Evolutionary conservation across 805 yeast species (phyloP), one percentile per base, ranked within the genome.

Genomic region (Metschnikowia cerradonensis): DNA sequence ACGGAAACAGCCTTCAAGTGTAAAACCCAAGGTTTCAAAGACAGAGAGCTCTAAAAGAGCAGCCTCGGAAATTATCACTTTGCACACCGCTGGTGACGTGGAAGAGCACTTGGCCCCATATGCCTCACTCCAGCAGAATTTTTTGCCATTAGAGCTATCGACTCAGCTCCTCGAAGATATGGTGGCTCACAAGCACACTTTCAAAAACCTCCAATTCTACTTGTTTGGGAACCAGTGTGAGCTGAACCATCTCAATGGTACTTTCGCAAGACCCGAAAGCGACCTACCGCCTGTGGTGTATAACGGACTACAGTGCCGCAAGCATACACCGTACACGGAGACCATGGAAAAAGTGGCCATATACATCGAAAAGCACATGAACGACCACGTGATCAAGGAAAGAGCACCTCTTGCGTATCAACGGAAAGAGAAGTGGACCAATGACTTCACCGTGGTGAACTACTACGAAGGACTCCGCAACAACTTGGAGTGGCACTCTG

Each of bases 401-500:
- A 61, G 72, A 1, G 60, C 54, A 0, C 57, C 52, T 37, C 63
- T 71, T 31, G 72, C 73, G 1, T 77, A 65, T 46, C 82, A 82
- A 54, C 47, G 34, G 26, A 55, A 55, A 6, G 60, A 60, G 7
- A 42, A 47, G 6, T 86, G 90, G 90, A 57, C 57, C 2, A 80
- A 80, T 14, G 77, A 78, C 49, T 64, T 79, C 11, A 80, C 82
- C 20, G 73, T 85, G 3, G 78, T 79, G 17, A 87, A 87, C 57
- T 67, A 71, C 48, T 88, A 81, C 64, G 77, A 75, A 6, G 66
- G 69, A 4, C 72, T 77, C 7, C 66, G 70, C 4, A 78, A 78
- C 52, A 72, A 81, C 52, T 73, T 87, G 32, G 90, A 85, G 45
- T 86, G 84, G 81, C 95, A 88, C 63, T 82, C 90, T 2, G 96